Evolutionary conservation across 306 rosid species (phyloP).

Genomic region (Astragalus membranaceus): DNA sequence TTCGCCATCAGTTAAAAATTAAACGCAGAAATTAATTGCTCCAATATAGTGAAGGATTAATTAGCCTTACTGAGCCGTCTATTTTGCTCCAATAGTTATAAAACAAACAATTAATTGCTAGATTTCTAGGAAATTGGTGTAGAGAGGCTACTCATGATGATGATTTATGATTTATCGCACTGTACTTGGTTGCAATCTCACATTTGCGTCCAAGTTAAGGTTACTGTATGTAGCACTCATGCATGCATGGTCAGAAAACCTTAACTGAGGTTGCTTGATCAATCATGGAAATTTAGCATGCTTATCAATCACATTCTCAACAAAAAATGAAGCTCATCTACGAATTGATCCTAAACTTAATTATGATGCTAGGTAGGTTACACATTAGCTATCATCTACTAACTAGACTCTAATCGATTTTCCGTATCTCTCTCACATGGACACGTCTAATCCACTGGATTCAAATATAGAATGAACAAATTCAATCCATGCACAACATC

Average conservation of each 20-base stretch:
- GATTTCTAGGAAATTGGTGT: background rate
- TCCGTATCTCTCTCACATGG: no score
- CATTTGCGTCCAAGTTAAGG: background rate
- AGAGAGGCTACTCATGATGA: no score
- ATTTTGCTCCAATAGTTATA: background rate
- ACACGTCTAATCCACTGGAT: no score
- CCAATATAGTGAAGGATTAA: no score
- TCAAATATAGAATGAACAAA: no score
- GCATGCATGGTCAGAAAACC: slow-evolving; percentile 6
- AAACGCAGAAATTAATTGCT: slow-evolving; percentile 1
- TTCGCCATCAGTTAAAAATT: background rate
- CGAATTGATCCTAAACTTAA: background rate
- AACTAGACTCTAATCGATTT: background rate
- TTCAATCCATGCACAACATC: no score
- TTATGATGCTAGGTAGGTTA: background rate
- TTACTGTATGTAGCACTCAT: slow-evolving; percentile 29
- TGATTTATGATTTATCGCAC: slow-evolving; percentile 28
- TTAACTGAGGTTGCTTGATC: background rate
- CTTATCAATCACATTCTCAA: background rate
- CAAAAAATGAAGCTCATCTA: background rate
- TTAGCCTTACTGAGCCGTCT: background rate
- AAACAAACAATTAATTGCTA: background rate
- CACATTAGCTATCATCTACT: background rate
- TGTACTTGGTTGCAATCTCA: background rate
- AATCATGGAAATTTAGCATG: background rate